Conservation (phyloP, 2,329 filamentous ascomycete genomes). For the Aspergillus ochraceoroseus region DNA sequence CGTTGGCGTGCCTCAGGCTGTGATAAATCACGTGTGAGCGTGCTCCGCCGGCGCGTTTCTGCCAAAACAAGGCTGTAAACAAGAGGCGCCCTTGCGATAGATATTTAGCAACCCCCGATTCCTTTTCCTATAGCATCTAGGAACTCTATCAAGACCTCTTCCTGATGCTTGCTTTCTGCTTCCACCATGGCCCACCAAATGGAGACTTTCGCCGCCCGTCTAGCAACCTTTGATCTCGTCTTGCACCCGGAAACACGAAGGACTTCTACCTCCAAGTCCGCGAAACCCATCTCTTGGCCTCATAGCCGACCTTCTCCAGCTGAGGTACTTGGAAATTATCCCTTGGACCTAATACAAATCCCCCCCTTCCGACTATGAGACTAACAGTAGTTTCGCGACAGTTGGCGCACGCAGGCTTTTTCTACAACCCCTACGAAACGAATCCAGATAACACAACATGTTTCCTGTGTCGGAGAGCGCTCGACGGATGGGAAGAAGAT, state of each 20-base stretch:
- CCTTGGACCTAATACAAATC: no score
- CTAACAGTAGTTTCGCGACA: conserved; percentile 36
- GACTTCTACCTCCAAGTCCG: conserved; percentile 59
- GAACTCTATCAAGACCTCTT: no score
- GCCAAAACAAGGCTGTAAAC: background rate
- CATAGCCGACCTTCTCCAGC: conserved; percentile 63
- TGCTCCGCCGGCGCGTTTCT: background rate
- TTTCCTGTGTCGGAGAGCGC: conserved; percentile 75
- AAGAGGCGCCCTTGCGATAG: background rate
- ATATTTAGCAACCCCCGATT: conserved; percentile 1
- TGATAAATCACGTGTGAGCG: no score
- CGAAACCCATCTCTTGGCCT: conserved; percentile 65
- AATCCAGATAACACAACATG: conserved; percentile 85
- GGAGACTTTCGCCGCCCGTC: conserved; percentile 66
- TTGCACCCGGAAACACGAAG: conserved; percentile 63
- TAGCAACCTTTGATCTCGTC: conserved; percentile 70
- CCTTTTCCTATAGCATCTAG: background rate
- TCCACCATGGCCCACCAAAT: conserved; percentile 39
- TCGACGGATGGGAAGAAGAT: conserved; percentile 87
- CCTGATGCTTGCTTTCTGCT: conserved; percentile 13
- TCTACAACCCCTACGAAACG: conserved; percentile 68
- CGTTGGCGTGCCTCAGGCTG: no score
- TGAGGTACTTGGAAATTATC: no score
- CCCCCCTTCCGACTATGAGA: background rate
- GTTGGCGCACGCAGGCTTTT: conserved; percentile 89